Evolutionary conservation across 306 rosid genomes (phyloP).

Genomic region (Phaseolus lunatus): DNA sequence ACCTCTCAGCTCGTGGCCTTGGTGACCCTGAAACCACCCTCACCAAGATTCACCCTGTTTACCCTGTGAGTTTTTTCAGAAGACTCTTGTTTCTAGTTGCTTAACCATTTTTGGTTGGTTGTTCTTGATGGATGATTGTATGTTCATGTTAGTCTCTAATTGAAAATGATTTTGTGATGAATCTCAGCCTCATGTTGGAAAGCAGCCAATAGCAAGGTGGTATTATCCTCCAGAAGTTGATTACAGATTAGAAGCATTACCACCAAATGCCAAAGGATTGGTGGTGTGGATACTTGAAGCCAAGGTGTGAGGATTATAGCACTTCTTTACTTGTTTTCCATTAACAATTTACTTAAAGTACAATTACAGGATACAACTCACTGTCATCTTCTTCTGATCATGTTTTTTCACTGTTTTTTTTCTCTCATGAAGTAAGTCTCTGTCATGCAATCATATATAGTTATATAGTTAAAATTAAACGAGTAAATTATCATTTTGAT

Average conservation of each 20-base stretch:
- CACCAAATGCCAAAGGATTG: conserved; percentile 76
- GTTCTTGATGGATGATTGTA: not conserved
- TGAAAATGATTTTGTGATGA: not conserved
- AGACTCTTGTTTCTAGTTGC: not conserved
- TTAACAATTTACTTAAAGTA: not conserved
- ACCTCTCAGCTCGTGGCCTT: conserved; percentile 85
- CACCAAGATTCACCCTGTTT: conserved; percentile 92
- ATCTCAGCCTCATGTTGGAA: conserved; percentile 57
- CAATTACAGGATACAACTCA: no score
- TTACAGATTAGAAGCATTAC: conserved; percentile 87
- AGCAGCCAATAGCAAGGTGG: conserved; percentile 81
- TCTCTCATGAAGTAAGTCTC: no score
- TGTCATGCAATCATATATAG: no score
- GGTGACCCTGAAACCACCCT: conserved; percentile 97
- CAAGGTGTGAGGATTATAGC: conserved; percentile 46
- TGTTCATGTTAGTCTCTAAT: not conserved
- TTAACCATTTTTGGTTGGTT: not conserved
- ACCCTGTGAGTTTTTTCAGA: conserved; percentile 71
- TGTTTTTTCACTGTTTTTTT: no score
- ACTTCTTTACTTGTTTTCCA: not conserved
- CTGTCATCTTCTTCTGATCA: no score
- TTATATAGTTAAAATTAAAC: no score
- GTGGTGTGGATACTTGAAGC: conserved; percentile 61
- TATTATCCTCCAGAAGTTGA: conserved; percentile 97
- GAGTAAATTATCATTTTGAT: no score